Conservation (phyloP, 148 eudicot species). For the Cornus florida region DNA sequence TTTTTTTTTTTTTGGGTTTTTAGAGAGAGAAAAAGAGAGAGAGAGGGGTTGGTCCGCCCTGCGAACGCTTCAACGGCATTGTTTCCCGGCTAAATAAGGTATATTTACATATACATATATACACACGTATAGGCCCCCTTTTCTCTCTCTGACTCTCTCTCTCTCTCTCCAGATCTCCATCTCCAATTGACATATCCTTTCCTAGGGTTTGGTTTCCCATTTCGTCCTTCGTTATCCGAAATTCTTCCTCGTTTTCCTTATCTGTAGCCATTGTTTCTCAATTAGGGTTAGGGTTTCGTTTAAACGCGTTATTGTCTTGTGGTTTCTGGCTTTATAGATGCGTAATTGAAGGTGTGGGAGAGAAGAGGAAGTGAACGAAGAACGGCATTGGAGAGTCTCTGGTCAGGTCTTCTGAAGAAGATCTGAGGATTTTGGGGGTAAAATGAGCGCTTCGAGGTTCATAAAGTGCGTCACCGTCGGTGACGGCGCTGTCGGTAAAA, state of each 20-base stretch:
- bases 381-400: background rate
- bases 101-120: background rate
- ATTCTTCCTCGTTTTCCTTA: background rate
- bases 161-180: slow-evolving; percentile 47
- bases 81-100: slow-evolving; percentile 35
- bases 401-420: slow-evolving; percentile 51
- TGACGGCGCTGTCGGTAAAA: slow-evolving; percentile 93
- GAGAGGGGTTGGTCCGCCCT: slow-evolving; percentile 2
- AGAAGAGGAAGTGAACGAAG: slow-evolving; percentile 5
- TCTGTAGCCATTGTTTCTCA: background rate
- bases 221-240: slow-evolving; percentile 2
- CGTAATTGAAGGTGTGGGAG: slow-evolving; percentile 6
- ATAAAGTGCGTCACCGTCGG: slow-evolving; percentile 94
- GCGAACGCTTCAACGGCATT: slow-evolving; percentile 43
- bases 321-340: background rate
- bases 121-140: background rate
- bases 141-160: slow-evolving; percentile 10
- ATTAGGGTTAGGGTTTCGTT: slow-evolving; percentile 25
- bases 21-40: no score
- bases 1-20: background rate
- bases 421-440: slow-evolving; percentile 36
- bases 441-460: slow-evolving; percentile 93
- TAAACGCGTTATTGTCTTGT: background rate
- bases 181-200: slow-evolving; percentile 3
- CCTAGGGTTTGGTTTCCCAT: slow-evolving; percentile 29